Conservation (phyloP, 164 flowering plant genomes). For the Piper longum region DNA sequence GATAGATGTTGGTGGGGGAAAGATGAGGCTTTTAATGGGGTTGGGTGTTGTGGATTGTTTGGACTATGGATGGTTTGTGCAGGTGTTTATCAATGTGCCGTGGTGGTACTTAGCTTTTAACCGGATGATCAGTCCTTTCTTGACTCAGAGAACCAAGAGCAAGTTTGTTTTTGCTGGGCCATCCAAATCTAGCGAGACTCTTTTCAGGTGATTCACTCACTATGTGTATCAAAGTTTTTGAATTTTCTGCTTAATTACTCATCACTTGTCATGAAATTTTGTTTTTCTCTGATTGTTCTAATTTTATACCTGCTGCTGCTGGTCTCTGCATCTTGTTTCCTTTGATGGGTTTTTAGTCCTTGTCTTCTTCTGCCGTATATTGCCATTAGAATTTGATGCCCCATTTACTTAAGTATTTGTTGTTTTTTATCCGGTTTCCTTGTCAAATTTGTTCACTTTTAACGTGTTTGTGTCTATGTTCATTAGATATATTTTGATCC, state of each 20-base stretch:
- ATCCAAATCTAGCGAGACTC: constrained; percentile 67
- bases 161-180: constrained; percentile 88
- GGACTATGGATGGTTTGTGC: background rate
- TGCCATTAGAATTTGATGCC: too few relatives aligned
- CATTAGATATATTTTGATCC: too few relatives aligned
- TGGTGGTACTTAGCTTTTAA: constrained; percentile 91
- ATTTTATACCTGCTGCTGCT: background rate
- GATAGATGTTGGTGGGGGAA: background rate
- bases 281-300: background rate
- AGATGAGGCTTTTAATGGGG: background rate
- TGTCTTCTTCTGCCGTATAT: too few relatives aligned
- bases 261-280: background rate
- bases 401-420: too few relatives aligned
- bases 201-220: constrained; percentile 51
- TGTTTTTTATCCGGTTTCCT: too few relatives aligned
- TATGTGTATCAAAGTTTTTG: background rate
- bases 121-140: constrained; percentile 69
- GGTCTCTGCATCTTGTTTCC: background rate
- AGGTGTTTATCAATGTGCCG: constrained; percentile 92
- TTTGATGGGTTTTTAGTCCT: too few relatives aligned
- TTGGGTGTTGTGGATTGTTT: background rate
- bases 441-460: background rate
- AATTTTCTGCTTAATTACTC: background rate
- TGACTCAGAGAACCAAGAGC: constrained; percentile 93
- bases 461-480: constrained; percentile 6